Percentiles rank a stretch among this genome's conserved stretches.
Conservation (phyloP, 345 rosid genomes). For the Salix viminalis region DNA sequence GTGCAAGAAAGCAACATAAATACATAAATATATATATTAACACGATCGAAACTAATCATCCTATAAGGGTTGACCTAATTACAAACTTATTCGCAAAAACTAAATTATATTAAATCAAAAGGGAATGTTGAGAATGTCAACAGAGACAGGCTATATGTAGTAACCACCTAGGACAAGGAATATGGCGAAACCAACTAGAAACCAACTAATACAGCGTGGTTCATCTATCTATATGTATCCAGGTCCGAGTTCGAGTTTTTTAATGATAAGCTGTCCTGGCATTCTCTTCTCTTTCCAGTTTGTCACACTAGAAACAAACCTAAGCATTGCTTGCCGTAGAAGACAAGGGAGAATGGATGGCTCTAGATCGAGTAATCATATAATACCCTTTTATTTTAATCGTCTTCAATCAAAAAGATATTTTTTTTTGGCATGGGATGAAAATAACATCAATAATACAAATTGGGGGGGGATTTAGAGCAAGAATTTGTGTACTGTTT, state of each 20-base stretch:
- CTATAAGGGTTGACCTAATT: slow-evolving; percentile 39
- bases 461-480: neutral
- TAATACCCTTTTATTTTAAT: neutral
- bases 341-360: neutral
- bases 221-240: neutral
- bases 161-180: neutral
- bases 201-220: neutral
- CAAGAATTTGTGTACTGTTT: neutral
- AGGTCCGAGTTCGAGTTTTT: neutral
- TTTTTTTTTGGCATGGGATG: neutral
- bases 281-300: neutral
- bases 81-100: neutral
- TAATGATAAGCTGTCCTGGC: neutral
- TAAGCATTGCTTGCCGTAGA: slow-evolving; percentile 8
- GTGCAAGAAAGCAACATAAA: slow-evolving; percentile 19
- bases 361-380: neutral
- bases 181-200: neutral
- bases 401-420: neutral
- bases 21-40: neutral
- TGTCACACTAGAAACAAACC: slow-evolving; percentile 3
- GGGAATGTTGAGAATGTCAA: slow-evolving; percentile 12
- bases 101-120: neutral
- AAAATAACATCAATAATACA: neutral
- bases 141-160: neutral
- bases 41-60: slow-evolving; percentile 16